Base-by-base conservation (phyloP, 139 green algal species). In the Tetraselmis striata region DNA sequence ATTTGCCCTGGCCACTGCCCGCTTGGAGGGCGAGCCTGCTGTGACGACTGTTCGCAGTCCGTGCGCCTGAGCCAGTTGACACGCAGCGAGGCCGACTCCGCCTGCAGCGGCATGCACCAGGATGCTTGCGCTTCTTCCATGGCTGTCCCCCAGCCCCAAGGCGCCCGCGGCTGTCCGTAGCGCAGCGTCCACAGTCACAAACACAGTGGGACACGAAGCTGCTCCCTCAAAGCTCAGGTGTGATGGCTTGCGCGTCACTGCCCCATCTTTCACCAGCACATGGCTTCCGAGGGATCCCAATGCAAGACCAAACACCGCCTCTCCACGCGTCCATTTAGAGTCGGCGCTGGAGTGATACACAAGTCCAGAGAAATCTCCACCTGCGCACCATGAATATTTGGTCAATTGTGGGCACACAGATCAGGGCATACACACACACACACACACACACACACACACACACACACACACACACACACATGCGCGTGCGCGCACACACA, bases 271-370 rank as follows among this genome's bases (percentile, higher is more conserved):
- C n/a, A 30, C 80, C n/a, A 30, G 80, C 1, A 95, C 90, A 1
- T 90, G 79, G 1, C 79, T 92, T 31, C 93, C 93, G 78, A 97
- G 87, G 78, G 91, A 92, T 75, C 94, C 94, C 0, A 82, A 80
- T 0, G 94, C 92, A 32, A 98, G 79, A 11, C 94, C 94, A 90
- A 96, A 96, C 59, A 96, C 93, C 0, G 86, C 83, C 28, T 94
- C 88, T 1, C 94, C 93, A 76, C 27, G 27, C 2, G 31, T 27
- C 26, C 74, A 29, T 28, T 18, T 2, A 77, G 74, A 29, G 25
- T 18, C 26, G 25, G 26, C 5, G 74, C 74, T 2, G n/a, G 26
- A 2, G 23, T 28, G 74, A 2, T 29, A 18, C 45, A 67, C 45
- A 5, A 67, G 11, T 25, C 45, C 45, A 67, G 45, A 67, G 45